Evolutionary conservation across 2,329 filamentous ascomycete species (phyloP), one percentile per base, ranked within the genome.

Genomic region (Penicillium italicum): DNA sequence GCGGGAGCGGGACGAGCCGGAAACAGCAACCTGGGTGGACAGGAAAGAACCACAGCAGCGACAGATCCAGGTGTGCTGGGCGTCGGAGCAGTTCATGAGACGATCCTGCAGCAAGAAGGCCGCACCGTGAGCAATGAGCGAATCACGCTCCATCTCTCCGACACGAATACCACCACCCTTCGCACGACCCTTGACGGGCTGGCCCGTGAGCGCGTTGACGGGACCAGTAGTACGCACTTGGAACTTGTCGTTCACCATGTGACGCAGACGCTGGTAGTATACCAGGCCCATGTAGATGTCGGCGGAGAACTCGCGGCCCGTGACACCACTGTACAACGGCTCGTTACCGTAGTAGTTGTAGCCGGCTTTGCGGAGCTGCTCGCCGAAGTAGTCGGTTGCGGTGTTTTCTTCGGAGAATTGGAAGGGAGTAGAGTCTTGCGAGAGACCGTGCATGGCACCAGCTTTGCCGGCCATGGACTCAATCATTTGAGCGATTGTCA

Each of bases 191-290:
- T 97, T 97, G 80, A 99, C 94, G 38, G 94, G 94, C 73, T 99
- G 94, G 31, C 93, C 92, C 0, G 93, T 97, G 16, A 94, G 85
- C 24, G 88, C 85, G 53, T 94, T 94, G 41, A 97, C 88, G 1
- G 92, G 92, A 53, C 94, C 94, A 0, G 94, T 97, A 3, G 94
- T 97, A 75, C 94, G 87, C 53, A 97, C 94, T 75, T 99, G 94
- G 81, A 90, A 99, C 77, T 99, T 99, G 77, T 99, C 94, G 83
- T 97, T 97, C 54, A 99, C 94, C 94, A 99, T 99, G 86, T 99
- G 94, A 73, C 94, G 84, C 58, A 99, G 83, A 74, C 94, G 87
- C 77, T 99, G 94, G 81, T 99, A 99, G 81, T 97, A 97, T 58
- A 99, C 94, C 11, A 97, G 87, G 44, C 94, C 94, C 57, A 97